A percentile compares a stretch with the other conserved stretches of the same genome.
These are phyloP conservation scores for Fragaria ananassa DNA, from an alignment of 306 rosid genomes.

Conservation along the genomic window DNA sequence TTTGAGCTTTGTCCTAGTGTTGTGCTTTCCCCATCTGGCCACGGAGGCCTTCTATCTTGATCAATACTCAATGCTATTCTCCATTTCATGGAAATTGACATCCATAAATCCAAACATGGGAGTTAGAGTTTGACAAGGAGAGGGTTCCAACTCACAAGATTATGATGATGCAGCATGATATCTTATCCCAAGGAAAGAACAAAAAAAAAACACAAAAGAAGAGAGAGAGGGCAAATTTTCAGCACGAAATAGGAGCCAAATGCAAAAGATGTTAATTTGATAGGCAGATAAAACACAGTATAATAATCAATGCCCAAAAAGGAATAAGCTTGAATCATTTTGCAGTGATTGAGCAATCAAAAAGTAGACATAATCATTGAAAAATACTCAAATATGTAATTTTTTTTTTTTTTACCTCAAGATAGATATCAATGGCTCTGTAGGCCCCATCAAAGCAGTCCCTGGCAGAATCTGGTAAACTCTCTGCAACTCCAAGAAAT, in stretches of 20 bases:
- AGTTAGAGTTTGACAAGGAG: not conserved
- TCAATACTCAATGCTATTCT: not conserved
- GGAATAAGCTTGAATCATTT: conserved; percentile 2
- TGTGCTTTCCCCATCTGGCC: not conserved
- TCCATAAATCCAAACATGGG: conserved; percentile 1
- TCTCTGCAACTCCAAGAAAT: conserved; percentile 64
- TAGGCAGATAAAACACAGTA: not conserved
- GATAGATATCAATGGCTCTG: conserved; percentile 77
- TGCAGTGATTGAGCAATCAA: not conserved
- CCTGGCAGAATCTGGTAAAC: conserved; percentile 69
- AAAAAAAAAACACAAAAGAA: not conserved
- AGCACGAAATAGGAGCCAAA: not conserved
- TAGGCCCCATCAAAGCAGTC: conserved; percentile 62
- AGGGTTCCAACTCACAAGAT: conserved; percentile 6
- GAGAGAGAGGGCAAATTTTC: not conserved
- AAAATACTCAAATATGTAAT: not conserved
- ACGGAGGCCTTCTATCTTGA: not conserved
- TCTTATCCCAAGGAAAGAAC: not conserved
- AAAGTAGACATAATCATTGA: not conserved
- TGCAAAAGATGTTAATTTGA: not conserved
- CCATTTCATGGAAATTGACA: conserved; percentile 1
- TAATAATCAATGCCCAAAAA: not conserved
- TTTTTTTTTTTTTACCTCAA: conserved; percentile 43
- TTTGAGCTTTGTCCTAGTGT: not conserved
- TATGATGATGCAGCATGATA: not conserved